These are phyloP conservation scores for Rhazya stricta DNA, from an alignment of 257 asterid species.

Conservation along the genomic window DNA sequence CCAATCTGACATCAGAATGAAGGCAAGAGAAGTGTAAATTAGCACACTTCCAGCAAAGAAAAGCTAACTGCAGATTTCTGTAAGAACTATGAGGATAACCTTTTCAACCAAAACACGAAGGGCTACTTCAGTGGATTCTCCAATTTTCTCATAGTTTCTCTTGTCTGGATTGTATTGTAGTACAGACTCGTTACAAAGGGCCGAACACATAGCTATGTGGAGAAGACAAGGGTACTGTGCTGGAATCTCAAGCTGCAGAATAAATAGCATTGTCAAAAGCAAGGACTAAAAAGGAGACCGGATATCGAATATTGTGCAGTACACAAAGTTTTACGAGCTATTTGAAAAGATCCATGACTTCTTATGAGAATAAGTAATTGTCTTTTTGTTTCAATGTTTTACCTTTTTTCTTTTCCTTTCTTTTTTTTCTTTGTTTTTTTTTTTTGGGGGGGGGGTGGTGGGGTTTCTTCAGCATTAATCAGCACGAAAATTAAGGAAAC, in stretches of 20 bases:
- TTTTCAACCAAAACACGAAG: constrained; percentile 94
- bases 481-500: background rate
- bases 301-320: background rate
- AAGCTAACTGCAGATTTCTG: constrained; percentile 3
- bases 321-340: background rate
- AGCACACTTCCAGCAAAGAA: background rate
- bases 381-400: background rate
- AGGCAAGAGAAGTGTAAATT: constrained; percentile 8
- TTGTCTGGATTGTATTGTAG: constrained; percentile 94
- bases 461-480: background rate
- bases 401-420: background rate
- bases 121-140: constrained; percentile 99
- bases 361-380: background rate
- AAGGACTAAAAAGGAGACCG: background rate
- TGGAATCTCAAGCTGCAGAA: constrained; percentile 85
- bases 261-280: constrained; percentile 24
- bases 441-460: background rate
- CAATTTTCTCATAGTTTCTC: constrained; percentile 88
- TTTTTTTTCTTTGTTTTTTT: too few species aligned
- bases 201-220: constrained; percentile 94
- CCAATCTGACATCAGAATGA: constrained; percentile 69
- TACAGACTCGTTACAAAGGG: constrained; percentile 93
- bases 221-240: constrained; percentile 90
- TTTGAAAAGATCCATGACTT: background rate
- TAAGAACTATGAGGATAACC: constrained; percentile 38